Conservation (phyloP, 495 filamentous ascomycete species). For the Mytilinidion resinicola region DNA sequence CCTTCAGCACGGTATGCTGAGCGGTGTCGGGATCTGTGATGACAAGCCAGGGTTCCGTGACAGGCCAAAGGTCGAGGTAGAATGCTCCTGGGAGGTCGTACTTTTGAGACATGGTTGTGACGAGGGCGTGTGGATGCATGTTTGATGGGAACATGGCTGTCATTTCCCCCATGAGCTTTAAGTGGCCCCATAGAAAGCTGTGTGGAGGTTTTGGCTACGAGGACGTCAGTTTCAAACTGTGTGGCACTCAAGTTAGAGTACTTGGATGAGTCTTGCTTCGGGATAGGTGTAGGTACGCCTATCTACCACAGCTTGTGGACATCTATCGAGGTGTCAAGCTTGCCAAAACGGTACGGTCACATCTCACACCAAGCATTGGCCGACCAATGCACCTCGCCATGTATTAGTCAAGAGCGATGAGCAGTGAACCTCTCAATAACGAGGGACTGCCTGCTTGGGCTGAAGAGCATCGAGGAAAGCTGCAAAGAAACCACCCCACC, state of each 20-base stretch:
- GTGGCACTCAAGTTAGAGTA: not conserved
- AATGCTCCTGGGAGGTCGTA: conserved; percentile 17
- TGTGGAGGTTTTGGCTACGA: conserved; percentile 13
- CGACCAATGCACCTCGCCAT: no score
- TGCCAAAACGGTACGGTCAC: no score
- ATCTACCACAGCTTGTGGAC: no score
- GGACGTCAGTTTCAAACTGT: not conserved
- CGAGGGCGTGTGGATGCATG: conserved; percentile 1
- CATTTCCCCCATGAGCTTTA: conserved; percentile 19
- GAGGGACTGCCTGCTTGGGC: no score
- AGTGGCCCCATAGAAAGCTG: conserved; percentile 17
- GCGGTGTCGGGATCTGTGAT: conserved; percentile 18
- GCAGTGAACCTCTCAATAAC: no score
- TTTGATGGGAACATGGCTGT: conserved; percentile 6
- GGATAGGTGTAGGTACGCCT: no score
- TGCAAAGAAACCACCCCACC: not conserved
- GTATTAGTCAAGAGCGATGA: no score
- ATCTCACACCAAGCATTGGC: no score
- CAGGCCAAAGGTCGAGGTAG: conserved; percentile 21
- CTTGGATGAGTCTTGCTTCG: no score
- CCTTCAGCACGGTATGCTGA: not conserved
- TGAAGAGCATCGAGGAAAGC: no score
- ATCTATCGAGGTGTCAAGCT: no score
- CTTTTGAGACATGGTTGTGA: conserved; percentile 10
- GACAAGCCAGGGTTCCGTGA: conserved; percentile 10